Conservation (phyloP, 345 rosid genomes). For the Heritiera littoralis region DNA sequence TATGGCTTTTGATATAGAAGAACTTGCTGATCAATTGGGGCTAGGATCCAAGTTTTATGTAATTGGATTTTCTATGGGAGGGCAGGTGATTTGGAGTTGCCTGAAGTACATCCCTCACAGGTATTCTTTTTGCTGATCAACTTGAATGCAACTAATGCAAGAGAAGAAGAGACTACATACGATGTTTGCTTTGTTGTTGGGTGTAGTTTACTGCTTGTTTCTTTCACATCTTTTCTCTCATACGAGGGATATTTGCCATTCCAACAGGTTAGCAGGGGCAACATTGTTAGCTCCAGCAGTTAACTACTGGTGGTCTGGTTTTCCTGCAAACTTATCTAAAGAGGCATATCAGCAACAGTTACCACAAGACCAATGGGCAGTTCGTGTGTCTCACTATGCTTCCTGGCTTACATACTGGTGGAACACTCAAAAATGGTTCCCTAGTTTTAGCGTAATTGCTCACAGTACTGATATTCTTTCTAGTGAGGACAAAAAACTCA, state of each 20-base stretch:
- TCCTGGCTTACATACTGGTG: conserved; percentile 59
- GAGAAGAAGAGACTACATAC: not conserved
- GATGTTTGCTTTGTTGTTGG: not conserved
- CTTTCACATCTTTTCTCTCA: not conserved
- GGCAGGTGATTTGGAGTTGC: conserved; percentile 50
- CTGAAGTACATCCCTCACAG: conserved; percentile 61
- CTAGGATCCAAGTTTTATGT: conserved; percentile 53
- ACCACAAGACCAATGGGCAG: conserved; percentile 42
- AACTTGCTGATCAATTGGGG: conserved; percentile 51
- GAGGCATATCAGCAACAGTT: conserved; percentile 41
- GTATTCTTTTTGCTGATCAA: conserved; percentile 15
- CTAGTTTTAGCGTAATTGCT: conserved; percentile 27
- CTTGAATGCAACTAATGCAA: not conserved
- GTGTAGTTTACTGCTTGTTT: not conserved
- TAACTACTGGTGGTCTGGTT: conserved; percentile 63
- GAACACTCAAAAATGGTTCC: conserved; percentile 60
- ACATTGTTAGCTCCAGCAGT: conserved; percentile 45
- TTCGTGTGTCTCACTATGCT: conserved; percentile 46
- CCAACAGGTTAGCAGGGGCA: conserved; percentile 56
- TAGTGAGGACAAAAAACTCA: conserved; percentile 4
- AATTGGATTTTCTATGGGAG: conserved; percentile 52
- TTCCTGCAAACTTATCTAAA: conserved; percentile 39
- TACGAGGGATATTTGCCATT: not conserved
- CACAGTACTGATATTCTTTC: conserved; percentile 12
- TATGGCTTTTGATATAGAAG: conserved; percentile 58